These are phyloP conservation scores for Lipomyces yamadae DNA, from an alignment of 805 yeast species.

Conservation along the genomic window DNA sequence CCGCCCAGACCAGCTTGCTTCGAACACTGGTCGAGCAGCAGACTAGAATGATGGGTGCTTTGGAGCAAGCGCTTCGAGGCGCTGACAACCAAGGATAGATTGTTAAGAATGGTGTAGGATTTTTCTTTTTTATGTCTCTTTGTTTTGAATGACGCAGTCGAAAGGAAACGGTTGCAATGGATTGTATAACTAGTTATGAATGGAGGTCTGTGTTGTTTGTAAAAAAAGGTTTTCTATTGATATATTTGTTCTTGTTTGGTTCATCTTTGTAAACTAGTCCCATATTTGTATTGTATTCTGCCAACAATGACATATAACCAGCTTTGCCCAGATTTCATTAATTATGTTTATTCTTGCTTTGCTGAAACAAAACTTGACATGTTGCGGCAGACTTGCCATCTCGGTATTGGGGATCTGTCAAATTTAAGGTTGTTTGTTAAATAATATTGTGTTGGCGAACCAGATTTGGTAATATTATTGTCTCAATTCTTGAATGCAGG, in stretches of 20 bases:
- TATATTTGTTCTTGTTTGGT: neutral
- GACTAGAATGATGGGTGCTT: slow-evolving; percentile 28
- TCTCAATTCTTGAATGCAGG: no score
- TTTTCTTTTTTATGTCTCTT: neutral
- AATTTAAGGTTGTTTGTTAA: no score
- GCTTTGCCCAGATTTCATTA: no score
- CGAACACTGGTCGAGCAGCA: slow-evolving; percentile 31
- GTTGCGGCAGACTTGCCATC: no score
- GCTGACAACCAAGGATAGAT: neutral
- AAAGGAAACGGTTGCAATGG: neutral
- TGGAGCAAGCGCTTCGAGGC: slow-evolving; percentile 29
- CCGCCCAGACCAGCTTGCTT: slow-evolving; percentile 28
- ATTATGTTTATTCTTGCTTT: no score
- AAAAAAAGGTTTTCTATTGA: neutral
- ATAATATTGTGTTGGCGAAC: no score
- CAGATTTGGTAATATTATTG: no score
- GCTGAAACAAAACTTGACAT: no score
- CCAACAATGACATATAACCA: no score
- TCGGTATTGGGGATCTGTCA: no score
- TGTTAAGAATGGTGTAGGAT: neutral
- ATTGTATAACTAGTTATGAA: neutral
- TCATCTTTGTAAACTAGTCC: neutral
- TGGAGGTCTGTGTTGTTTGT: neutral
- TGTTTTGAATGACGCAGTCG: neutral
- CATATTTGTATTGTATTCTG: no score